Conservation (phyloP, 2,329 filamentous ascomycete species). For the Colletotrichum tamarilloi region DNA sequence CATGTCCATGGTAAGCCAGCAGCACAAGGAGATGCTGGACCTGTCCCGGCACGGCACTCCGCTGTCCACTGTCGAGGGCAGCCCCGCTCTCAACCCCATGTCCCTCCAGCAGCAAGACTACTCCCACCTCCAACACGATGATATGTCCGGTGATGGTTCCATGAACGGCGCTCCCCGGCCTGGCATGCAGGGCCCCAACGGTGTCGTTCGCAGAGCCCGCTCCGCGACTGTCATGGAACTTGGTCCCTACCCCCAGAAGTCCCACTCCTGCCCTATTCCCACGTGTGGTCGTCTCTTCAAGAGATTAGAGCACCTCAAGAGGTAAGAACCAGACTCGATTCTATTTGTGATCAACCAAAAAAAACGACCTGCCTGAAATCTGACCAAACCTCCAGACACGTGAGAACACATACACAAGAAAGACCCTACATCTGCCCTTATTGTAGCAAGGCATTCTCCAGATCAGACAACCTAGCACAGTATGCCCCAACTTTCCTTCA, state of each 20-base stretch:
- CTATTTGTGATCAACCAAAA: constrained; percentile 48
- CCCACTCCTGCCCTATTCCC: constrained; percentile 98
- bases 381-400: constrained; percentile 78
- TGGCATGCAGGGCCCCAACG: constrained; percentile 77
- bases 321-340: constrained; percentile 73
- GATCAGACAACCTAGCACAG: constrained; percentile 99
- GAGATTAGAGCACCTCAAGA: constrained; percentile 98
- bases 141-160: constrained; percentile 68
- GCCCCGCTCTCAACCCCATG: constrained; percentile 78
- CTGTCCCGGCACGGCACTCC: constrained; percentile 94
- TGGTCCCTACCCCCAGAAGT: constrained; percentile 96
- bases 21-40: constrained; percentile 83
- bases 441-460: constrained; percentile 98
- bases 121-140: constrained; percentile 70
- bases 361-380: constrained; percentile 56
- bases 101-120: constrained; percentile 76
- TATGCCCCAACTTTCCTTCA: constrained; percentile 65
- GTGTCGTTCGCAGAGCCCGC: constrained; percentile 87
- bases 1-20: constrained; percentile 71
- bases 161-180: constrained; percentile 68
- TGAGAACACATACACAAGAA: constrained; percentile 99
- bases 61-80: constrained; percentile 84
- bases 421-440: constrained; percentile 97
- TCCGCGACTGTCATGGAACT: constrained; percentile 98
- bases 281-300: constrained; percentile 98